A percentile compares a stretch with the other conserved stretches of the same genome.
Evolutionary conservation across 345 rosid species (phyloP).

Genomic region (Firmiana major): DNA sequence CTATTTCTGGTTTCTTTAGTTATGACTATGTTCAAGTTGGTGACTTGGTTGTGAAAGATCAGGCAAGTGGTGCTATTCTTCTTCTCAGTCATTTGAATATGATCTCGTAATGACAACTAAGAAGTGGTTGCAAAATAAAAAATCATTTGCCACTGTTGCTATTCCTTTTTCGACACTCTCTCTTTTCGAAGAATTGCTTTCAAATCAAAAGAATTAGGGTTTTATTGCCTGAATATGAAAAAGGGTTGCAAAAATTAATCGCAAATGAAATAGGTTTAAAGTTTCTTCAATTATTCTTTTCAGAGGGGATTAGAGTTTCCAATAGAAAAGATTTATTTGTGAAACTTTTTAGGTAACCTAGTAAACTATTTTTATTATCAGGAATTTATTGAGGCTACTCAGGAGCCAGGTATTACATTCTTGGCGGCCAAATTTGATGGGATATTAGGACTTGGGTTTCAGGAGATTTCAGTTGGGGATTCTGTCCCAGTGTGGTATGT

Average conservation of each 20-base stretch:
- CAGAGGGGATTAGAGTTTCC: too few species aligned
- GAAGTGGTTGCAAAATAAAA: too few species aligned
- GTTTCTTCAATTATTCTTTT: too few species aligned
- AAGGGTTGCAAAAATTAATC: too few species aligned
- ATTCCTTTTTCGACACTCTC: too few species aligned
- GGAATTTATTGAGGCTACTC: conserved; percentile 96
- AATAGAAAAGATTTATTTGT: too few species aligned
- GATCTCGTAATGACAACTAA: too few species aligned
- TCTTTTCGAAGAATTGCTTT: too few species aligned
- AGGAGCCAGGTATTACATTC: conserved; percentile 83
- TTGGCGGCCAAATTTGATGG: conserved; percentile 92
- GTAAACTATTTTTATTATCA: conserved; percentile 22
- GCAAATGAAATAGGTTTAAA: too few species aligned
- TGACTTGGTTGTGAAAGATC: conserved; percentile 63
- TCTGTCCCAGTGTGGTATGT: conserved; percentile 82
- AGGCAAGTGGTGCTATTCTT: conserved; percentile 35
- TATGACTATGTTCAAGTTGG: conserved; percentile 76
- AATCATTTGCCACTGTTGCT: too few species aligned
- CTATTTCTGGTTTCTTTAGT: conserved; percentile 80
- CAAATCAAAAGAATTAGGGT: too few species aligned
- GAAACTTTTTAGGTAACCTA: conserved; percentile 1
- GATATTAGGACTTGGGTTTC: conserved; percentile 88
- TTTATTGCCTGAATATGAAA: too few species aligned
- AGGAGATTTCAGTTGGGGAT: conserved; percentile 85
- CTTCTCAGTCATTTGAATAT: neutral